Evolutionary conservation across 345 rosid species (phyloP), one percentile per base, ranked within the genome.

Genomic region (Theobroma cacao): DNA sequence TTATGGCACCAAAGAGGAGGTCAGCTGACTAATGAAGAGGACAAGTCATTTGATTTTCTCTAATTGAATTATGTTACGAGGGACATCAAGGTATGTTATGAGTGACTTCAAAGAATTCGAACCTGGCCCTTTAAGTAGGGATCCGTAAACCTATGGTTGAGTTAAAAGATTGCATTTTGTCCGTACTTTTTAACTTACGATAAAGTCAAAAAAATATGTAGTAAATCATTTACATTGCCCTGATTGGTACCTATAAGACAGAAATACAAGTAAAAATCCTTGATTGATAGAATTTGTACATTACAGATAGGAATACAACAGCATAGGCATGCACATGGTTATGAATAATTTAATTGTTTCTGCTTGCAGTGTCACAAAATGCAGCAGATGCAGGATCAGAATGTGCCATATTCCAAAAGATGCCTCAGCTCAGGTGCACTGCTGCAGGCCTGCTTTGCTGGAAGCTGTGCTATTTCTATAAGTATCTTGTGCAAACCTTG

Each of bases 401-500:
- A 28, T 22, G 70, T 36, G 45, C 1, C 28, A 64, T 36, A 9
- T 20, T 38, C 70, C 47, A 64, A 10, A 64, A 64, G 70, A 36
- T n/a, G 47, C 70, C 70, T 31, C 17, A 66, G 50, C 33, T 66
- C 71, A 66, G 50, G 0, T n/a, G 71, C 4, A 40, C 50, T n/a
- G 50, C 71, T 38, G 24, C 33, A 41, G 72, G 72, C 20, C 24
- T 67, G 53, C 68, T 80, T 87, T 9, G 74, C 6, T 31, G 86
- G 86, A 52, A 88, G 72, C 77, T 82, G 86, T 17, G 91, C 85
- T 36, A 91, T 89, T 77, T 93, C 87, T 7, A 85, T 64, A 2
- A 93, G 85, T 15, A 88, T 74, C 48, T 85, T 85, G 81, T 91
- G 91, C 53, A 91, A 70, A 2, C 88, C 89, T 67, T 86, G 91